A percentile compares a stretch with the other conserved stretches of the same genome.
These are phyloP conservation scores for Fonsecaea nubica DNA, from an alignment of 2,329 filamentous ascomycete species.

Conservation along the genomic window DNA sequence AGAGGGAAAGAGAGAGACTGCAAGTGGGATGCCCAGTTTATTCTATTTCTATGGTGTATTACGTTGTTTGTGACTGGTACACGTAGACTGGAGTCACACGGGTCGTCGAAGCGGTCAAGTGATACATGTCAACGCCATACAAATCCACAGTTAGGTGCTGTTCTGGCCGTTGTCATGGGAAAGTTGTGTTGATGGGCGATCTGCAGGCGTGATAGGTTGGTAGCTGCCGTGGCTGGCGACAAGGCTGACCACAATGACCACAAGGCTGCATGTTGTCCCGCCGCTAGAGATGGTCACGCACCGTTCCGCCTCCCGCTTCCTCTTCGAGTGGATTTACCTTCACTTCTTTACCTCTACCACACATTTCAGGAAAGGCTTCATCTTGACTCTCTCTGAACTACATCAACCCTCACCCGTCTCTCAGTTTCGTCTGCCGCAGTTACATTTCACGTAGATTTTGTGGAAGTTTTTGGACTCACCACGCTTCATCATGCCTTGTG, in stretches of 20 bases:
- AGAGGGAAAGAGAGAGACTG: not conserved
- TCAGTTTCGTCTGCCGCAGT: too few relatives aligned
- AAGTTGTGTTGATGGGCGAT: not conserved
- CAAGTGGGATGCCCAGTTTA: not conserved
- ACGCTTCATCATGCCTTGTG: too few relatives aligned
- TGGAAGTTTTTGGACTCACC: too few relatives aligned
- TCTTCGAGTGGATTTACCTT: not conserved
- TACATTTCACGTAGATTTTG: too few relatives aligned
- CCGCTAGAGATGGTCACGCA: not conserved
- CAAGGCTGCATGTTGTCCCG: not conserved
- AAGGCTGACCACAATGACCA: not conserved
- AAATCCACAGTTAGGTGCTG: not conserved
- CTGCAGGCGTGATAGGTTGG: not conserved
- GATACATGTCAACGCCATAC: not conserved
- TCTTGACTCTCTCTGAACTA: too few relatives aligned
- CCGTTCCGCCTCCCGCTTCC: not conserved
- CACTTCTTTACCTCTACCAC: too few relatives aligned
- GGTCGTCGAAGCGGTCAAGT: constrained; percentile 29
- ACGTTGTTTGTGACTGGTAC: not conserved
- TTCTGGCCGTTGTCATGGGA: constrained; percentile 23
- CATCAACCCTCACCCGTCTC: too few relatives aligned
- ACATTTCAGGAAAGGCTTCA: too few relatives aligned
- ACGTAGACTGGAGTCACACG: constrained; percentile 1
- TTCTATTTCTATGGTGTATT: not conserved
- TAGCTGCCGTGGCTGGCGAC: not conserved